A percentile compares a stretch with the other conserved stretches of the same genome.
Conservation (phyloP, 305 asterid species). For the Fraxinus nigra region DNA sequence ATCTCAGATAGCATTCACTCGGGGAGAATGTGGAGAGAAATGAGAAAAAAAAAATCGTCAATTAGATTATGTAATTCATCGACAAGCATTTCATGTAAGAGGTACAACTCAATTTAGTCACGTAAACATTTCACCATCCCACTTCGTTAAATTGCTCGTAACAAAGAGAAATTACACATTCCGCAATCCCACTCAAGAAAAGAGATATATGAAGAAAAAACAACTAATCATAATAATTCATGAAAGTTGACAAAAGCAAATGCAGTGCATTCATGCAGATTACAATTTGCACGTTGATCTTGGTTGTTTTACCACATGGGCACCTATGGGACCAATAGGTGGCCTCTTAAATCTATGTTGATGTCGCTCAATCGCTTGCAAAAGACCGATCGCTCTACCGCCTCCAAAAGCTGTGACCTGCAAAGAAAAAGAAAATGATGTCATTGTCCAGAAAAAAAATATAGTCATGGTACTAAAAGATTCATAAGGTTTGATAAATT, state of each 20-base stretch:
- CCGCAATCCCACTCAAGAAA: background rate
- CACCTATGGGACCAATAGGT: constrained; percentile 95
- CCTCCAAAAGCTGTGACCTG: constrained; percentile 99
- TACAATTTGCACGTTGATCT: constrained; percentile 3
- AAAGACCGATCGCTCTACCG: constrained; percentile 53
- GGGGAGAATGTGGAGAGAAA: background rate
- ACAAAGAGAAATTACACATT: background rate
- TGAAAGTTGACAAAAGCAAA: background rate
- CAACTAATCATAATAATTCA: background rate
- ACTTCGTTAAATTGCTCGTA: background rate
- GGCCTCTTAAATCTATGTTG: constrained; percentile 62
- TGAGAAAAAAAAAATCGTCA: background rate
- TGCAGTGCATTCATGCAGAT: constrained; percentile 9
- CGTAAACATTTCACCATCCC: background rate
- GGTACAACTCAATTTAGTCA: background rate
- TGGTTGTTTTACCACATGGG: constrained; percentile 64
- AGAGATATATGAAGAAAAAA: background rate
- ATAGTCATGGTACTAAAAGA: constrained; percentile 7
- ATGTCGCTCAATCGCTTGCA: constrained; percentile 74
- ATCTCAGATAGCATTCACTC: background rate
- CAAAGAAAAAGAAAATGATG: constrained; percentile 15
- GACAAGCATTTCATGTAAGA: constrained; percentile 1
- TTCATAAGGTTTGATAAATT: constrained; percentile 15
- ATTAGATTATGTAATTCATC: background rate
- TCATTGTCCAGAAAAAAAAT: background rate